Evolutionary conservation across 2,329 filamentous ascomycete genomes (phyloP).

Genomic region (Thermothelomyces thermophilus): DNA sequence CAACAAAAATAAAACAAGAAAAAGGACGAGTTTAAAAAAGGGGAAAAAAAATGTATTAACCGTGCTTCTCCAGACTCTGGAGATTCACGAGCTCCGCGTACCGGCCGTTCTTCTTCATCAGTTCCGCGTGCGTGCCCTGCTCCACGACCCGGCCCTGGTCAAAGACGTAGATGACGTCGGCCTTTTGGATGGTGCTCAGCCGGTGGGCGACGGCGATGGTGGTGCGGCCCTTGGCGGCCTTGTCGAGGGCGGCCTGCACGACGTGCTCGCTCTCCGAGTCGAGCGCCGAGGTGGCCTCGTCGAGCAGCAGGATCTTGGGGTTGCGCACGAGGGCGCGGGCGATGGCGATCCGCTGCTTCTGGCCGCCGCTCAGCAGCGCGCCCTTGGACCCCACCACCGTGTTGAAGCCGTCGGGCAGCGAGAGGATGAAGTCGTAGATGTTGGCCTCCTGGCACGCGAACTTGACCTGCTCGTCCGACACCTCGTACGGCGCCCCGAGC

Average conservation of each 20-base stretch:
- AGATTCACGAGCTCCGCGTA: constrained; percentile 76
- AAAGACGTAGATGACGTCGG: constrained; percentile 94
- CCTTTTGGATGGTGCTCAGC: constrained; percentile 87
- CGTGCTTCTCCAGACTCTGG: constrained; percentile 64
- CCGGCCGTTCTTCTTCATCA: constrained; percentile 62
- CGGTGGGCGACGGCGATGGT: constrained; percentile 94
- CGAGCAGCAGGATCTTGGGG: constrained; percentile 77
- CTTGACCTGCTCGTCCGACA: constrained; percentile 65
- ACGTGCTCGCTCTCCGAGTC: constrained; percentile 73
- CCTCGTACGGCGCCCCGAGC: constrained; percentile 62
- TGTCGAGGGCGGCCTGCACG: constrained; percentile 74
- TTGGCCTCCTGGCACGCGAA: constrained; percentile 84
- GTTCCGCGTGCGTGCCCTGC: constrained; percentile 68
- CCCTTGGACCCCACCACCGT: constrained; percentile 86
- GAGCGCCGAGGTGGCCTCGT: constrained; percentile 73
- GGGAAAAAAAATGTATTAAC: constrained; percentile 1
- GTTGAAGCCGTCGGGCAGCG: constrained; percentile 76
- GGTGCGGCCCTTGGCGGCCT: constrained; percentile 74
- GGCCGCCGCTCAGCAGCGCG: constrained; percentile 76
- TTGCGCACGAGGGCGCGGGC: constrained; percentile 86
- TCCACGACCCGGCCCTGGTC: constrained; percentile 84
- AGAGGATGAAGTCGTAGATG: constrained; percentile 87
- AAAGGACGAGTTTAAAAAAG: neutral
- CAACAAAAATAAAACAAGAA: neutral
- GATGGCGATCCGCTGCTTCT: constrained; percentile 93